phyloP scores from a whole-genome alignment of 768 basidiomycete species.

The Podaxis sp. region DNA sequence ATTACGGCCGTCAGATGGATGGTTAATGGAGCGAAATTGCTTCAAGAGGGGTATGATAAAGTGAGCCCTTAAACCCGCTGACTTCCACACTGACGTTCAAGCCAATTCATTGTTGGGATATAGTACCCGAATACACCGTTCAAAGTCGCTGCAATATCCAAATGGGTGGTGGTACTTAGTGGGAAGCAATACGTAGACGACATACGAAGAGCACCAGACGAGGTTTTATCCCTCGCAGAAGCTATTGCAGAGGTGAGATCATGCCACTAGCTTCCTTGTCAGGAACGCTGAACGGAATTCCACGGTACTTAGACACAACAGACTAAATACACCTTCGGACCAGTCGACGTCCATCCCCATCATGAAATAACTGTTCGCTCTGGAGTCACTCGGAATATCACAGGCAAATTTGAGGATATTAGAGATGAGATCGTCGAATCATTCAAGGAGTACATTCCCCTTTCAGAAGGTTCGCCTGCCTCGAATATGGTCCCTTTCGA shows the following conservation, averaged over 20 bases:
- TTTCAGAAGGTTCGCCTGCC: conserved; percentile 22
- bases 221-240: conserved; percentile 31
- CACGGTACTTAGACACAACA: conserved; percentile 29
- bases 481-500: no score
- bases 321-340: conserved; percentile 36
- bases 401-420: conserved; percentile 34
- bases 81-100: not conserved
- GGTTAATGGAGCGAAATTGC: conserved; percentile 19
- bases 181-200: conserved; percentile 34
- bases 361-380: conserved; percentile 31
- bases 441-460: conserved; percentile 38
- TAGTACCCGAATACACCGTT: conserved; percentile 26
- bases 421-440: conserved; percentile 42
- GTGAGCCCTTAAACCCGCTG: conserved; percentile 2
- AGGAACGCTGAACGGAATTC: not conserved
- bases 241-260: conserved; percentile 30
- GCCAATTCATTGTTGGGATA: not conserved
- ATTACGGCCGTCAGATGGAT: conserved; percentile 23
- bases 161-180: conserved; percentile 40
- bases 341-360: conserved; percentile 26
- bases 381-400: conserved; percentile 37
- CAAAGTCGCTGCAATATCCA: conserved; percentile 22
- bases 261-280: no score
- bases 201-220: conserved; percentile 36
- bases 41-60: conserved; percentile 26